These are phyloP conservation scores for Spirogloea muscicola DNA, from an alignment of 139 green algal genomes.

Conservation along the genomic window DNA sequence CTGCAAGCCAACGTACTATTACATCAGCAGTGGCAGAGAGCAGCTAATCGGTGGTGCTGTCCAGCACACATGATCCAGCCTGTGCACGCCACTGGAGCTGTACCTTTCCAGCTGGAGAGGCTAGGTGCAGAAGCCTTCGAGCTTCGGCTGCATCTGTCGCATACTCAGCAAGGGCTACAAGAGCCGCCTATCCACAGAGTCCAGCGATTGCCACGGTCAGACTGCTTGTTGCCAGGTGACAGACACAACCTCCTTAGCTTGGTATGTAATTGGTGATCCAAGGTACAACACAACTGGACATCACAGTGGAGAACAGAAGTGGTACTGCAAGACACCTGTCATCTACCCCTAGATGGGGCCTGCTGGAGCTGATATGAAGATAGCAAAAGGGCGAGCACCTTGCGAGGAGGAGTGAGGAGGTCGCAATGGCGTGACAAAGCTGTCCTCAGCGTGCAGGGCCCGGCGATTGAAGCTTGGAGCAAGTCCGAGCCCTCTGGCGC, in stretches of 20 bases:
- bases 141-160: conserved; percentile 60
- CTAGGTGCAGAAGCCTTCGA: conserved; percentile 59
- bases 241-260: not conserved
- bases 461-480: conserved; percentile 57
- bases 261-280: not conserved
- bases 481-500: not conserved
- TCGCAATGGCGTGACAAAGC: conserved; percentile 75
- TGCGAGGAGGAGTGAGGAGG: conserved; percentile 68
- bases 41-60: too few species aligned
- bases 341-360: not conserved
- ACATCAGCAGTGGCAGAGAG: conserved; percentile 64
- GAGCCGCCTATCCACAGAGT: conserved; percentile 40
- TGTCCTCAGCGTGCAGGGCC: conserved; percentile 62
- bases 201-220: not conserved
- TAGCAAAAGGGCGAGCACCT: conserved; percentile 22
- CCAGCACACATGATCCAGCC: conserved; percentile 78
- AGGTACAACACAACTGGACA: not conserved
- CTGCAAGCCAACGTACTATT: conserved; percentile 85
- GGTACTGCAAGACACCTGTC: not conserved
- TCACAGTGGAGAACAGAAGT: not conserved
- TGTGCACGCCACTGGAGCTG: not conserved
- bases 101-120: conserved; percentile 61
- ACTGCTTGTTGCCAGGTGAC: not conserved
- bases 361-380: not conserved
- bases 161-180: conserved; percentile 70